A percentile compares a stretch with the other conserved stretches of the same genome.
phyloP scores from a whole-genome alignment of 768 basidiomycete genomes.

The Suillus brevipes region DNA sequence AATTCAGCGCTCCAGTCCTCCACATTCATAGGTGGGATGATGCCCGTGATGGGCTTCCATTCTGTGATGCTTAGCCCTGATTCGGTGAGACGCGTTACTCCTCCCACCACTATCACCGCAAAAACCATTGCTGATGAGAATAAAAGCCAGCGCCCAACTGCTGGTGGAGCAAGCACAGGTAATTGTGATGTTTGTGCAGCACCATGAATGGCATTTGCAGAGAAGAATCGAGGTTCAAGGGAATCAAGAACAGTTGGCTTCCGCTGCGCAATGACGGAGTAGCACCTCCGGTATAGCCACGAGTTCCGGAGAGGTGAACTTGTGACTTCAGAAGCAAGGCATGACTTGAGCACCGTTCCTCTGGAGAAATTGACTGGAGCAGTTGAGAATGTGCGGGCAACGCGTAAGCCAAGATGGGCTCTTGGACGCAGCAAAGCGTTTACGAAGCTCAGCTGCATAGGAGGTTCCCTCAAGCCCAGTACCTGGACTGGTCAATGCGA shows the following conservation, averaged over 20 bases:
- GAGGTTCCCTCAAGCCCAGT: not conserved
- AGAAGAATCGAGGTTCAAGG: constrained; percentile 42
- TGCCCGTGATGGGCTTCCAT: constrained; percentile 91
- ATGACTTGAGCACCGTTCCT: constrained; percentile 1
- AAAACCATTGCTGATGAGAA: constrained; percentile 84
- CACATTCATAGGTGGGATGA: constrained; percentile 76
- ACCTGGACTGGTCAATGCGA: not conserved
- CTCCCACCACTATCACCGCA: constrained; percentile 92
- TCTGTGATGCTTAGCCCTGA: constrained; percentile 98
- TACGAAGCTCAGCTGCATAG: constrained; percentile 24
- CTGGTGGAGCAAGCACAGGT: constrained; percentile 62
- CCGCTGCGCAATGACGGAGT: constrained; percentile 4
- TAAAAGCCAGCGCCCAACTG: constrained; percentile 84
- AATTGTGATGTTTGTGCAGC: constrained; percentile 30
- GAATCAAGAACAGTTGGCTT: constrained; percentile 14
- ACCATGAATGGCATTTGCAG: constrained; percentile 28
- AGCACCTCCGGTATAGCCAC: constrained; percentile 9
- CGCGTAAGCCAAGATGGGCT: constrained; percentile 10
- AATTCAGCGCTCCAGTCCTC: constrained; percentile 88
- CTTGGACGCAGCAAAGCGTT: constrained; percentile 21
- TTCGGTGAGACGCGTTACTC: constrained; percentile 94
- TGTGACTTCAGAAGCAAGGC: constrained; percentile 1
- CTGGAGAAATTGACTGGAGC: not conserved
- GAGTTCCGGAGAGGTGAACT: constrained; percentile 10
- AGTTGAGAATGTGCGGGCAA: not conserved